These are phyloP conservation scores for Quercus lobata DNA, from an alignment of 331 rosid genomes.

Conservation along the genomic window DNA sequence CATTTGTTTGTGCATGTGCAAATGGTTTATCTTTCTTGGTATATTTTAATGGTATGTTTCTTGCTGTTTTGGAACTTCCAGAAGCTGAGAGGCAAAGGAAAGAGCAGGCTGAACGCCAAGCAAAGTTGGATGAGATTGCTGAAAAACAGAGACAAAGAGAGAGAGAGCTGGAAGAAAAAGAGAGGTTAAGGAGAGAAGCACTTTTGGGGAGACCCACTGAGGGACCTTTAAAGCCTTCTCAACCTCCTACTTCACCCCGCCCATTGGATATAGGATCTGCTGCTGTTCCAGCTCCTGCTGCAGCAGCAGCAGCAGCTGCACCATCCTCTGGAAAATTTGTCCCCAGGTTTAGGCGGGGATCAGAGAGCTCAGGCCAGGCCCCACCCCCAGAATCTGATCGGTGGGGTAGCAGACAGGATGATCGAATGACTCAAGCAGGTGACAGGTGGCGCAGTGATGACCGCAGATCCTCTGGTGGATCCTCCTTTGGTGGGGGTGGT, in stretches of 20 bases:
- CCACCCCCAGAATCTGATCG: conserved; percentile 60
- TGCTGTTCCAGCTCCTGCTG: conserved; percentile 38
- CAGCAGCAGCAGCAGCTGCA: conserved; percentile 17
- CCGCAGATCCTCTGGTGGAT: conserved; percentile 20
- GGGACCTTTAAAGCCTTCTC: conserved; percentile 34
- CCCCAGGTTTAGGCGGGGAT: conserved; percentile 52
- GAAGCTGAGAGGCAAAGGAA: conserved; percentile 78
- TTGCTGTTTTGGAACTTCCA: conserved; percentile 23
- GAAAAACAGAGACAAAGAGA: conserved; percentile 85
- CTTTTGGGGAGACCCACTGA: conserved; percentile 52
- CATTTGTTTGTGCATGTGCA: not conserved
- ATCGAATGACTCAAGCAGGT: conserved; percentile 24
- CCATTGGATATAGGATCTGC: conserved; percentile 45
- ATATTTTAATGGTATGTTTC: not conserved
- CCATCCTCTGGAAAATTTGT: conserved; percentile 56
- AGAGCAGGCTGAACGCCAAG: conserved; percentile 71
- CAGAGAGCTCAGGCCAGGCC: conserved; percentile 34
- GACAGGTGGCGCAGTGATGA: conserved; percentile 83
- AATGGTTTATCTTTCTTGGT: not conserved
- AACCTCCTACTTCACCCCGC: conserved; percentile 27
- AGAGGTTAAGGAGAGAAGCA: conserved; percentile 58
- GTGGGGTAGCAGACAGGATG: conserved; percentile 53
- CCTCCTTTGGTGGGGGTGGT: conserved; percentile 34
- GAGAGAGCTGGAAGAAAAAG: conserved; percentile 76
- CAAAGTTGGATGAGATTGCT: conserved; percentile 67